Conservation (phyloP, 495 filamentous ascomycete species). For the Recurvomyces mirabilis region DNA sequence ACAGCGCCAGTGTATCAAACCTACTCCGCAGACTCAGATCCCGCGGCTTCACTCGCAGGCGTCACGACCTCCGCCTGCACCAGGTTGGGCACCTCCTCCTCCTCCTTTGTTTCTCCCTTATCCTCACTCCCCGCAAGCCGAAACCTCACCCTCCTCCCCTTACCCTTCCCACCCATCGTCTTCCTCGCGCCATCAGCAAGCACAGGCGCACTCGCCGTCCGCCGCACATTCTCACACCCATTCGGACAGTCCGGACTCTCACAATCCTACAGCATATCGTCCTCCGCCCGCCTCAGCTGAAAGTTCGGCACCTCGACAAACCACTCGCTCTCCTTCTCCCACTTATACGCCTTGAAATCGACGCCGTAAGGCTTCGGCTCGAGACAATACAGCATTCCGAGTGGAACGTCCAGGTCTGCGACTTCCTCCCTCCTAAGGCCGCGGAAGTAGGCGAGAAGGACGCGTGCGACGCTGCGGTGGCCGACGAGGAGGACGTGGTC, state of each 20-base stretch:
- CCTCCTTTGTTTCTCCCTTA: background rate
- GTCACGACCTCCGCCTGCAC: background rate
- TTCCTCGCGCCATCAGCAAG: background rate
- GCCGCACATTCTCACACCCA: background rate
- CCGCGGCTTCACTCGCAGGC: background rate
- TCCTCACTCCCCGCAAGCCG: background rate
- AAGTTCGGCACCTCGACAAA: constrained; percentile 76
- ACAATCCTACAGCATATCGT: constrained; percentile 19
- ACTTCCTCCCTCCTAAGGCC: constrained; percentile 82
- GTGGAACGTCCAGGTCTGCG: constrained; percentile 79
- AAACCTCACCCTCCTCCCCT: background rate
- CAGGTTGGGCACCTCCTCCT: background rate
- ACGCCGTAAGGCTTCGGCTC: constrained; percentile 98
- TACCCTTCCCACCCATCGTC: background rate
- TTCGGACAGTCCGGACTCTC: constrained; percentile 5
- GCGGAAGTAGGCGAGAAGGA: constrained; percentile 91
- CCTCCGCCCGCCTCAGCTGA: constrained; percentile 42
- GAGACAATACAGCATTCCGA: constrained; percentile 84
- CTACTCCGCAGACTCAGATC: too few species aligned
- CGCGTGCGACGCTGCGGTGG: constrained; percentile 80
- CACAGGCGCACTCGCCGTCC: constrained; percentile 1
- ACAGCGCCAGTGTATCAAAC: too few species aligned
- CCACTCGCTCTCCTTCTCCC: constrained; percentile 62
- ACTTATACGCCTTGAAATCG: constrained; percentile 86
- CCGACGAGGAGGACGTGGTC: constrained; percentile 87